Conservation (phyloP, 345 rosid species). For the Euclidium syriacum region DNA sequence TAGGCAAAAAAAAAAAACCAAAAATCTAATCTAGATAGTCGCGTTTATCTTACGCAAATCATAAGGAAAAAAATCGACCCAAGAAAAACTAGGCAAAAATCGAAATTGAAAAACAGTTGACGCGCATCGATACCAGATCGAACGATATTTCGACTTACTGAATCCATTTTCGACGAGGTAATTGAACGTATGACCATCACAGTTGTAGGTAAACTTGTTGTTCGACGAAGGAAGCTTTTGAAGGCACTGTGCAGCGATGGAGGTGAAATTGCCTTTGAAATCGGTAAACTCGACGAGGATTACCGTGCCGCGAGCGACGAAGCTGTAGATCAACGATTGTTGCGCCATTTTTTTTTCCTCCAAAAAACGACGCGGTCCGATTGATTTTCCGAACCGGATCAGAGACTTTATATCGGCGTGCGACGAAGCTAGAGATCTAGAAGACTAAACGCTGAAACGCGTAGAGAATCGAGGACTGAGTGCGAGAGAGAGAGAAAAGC, state of each 20-base stretch:
- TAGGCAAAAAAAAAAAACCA: too few species aligned
- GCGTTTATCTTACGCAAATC: not conserved
- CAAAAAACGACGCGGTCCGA: slow-evolving; percentile 1
- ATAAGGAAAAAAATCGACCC: not conserved
- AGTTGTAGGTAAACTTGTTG: slow-evolving; percentile 69
- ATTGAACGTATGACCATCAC: slow-evolving; percentile 82
- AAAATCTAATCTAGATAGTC: not conserved
- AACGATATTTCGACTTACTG: slow-evolving; percentile 37
- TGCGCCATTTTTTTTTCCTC: slow-evolving; percentile 44
- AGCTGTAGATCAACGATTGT: slow-evolving; percentile 69
- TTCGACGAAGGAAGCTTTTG: slow-evolving; percentile 67
- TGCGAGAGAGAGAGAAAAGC: not conserved
- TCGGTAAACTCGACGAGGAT: slow-evolving; percentile 68
- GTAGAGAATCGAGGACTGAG: slow-evolving; percentile 23
- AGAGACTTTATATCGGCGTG: slow-evolving; percentile 14
- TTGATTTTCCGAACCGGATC: not conserved
- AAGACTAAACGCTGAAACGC: slow-evolving; percentile 31
- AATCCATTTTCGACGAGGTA: slow-evolving; percentile 76
- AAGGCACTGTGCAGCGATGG: slow-evolving; percentile 65
- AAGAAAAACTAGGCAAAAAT: not conserved
- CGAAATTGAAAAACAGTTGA: not conserved
- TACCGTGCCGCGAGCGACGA: slow-evolving; percentile 67
- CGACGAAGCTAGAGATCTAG: slow-evolving; percentile 17
- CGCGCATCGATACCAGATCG: not conserved
- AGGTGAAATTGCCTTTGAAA: slow-evolving; percentile 72